Evolutionary conservation across 2,329 filamentous ascomycete species (phyloP), one percentile per base, ranked within the genome.

Genomic region (Hymenoscyphus salicellus): DNA sequence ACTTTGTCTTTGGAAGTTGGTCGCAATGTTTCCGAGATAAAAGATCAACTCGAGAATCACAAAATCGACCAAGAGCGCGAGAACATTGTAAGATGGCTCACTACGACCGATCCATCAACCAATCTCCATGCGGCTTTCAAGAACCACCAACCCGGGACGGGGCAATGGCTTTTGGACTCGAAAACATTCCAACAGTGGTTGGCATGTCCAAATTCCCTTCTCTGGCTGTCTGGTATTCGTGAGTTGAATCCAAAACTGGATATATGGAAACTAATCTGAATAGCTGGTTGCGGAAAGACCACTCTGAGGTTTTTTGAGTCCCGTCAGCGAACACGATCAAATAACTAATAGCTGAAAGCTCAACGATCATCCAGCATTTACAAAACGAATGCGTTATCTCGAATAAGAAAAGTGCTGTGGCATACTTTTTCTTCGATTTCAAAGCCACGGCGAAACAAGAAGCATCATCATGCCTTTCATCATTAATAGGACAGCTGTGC

Each of bases 141-240:
- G 16, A 63, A 58, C 26, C 65, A 60, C 26, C 41, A 68, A 38
- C 17, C 32, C 14, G 59, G 30, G 6, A 69, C 69, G 16, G 64
- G 66, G 14, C 49, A 63, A 20, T 70, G 67, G 67, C 32, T 69
- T 17, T 33, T 65, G 17, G 23, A 69, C 1, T 56, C 56, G 14
- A 2, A 61, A 4, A 32, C 58, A 14, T 55, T 66, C 30, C n/a
- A 60, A 16, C 52, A 1, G 11, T 70, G 66, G 65, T 33, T 46
- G 2, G 32, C 28, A 23, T 4, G 28, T 0, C 7, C 2, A 1
- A 68, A 65, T 17, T 63, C 61, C 16, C 61, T 67, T 43, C 36
- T 68, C 0, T 69, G 66, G 66, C 57, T 68, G 2, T 43, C 65
- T 58, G 68, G 66, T 14, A 61, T 60, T 6, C 63, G 61, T 68